A percentile compares a stretch with the other conserved stretches of the same genome.
phyloP scores from a whole-genome alignment of 2,329 filamentous ascomycete species.

The Zymoseptoria tritici region DNA sequence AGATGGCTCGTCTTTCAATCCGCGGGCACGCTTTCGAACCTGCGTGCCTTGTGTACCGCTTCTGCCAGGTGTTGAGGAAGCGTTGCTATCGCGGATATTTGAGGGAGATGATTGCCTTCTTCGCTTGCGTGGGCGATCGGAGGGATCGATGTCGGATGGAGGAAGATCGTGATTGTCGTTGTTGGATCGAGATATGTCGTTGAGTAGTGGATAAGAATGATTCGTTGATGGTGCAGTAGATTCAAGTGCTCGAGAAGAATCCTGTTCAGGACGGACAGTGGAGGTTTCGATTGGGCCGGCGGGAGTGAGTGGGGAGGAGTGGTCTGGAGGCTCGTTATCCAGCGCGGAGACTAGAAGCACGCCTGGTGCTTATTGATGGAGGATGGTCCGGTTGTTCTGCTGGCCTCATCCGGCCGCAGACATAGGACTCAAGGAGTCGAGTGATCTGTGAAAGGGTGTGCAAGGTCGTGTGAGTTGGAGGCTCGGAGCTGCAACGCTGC shows the following conservation, averaged over 20 bases:
- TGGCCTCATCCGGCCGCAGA: constrained; percentile 17
- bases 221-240: constrained; percentile 25
- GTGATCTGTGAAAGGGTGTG: neutral
- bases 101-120: constrained; percentile 21
- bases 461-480: neutral
- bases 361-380: neutral
- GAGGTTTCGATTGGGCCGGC: constrained; percentile 25
- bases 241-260: constrained; percentile 23
- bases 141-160: constrained; percentile 17
- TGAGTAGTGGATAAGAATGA: constrained; percentile 7
- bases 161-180: constrained; percentile 6
- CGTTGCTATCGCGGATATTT: constrained; percentile 16
- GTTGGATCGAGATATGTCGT: constrained; percentile 10
- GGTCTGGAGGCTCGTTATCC: constrained; percentile 21
- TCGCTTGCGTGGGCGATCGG: constrained; percentile 25
- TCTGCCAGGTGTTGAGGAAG: constrained; percentile 8
- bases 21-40: constrained; percentile 37
- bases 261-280: constrained; percentile 12
- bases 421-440: constrained; percentile 9
- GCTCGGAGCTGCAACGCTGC: neutral
- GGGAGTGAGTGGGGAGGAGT: constrained; percentile 22
- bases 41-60: constrained; percentile 22
- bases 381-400: constrained; percentile 8
- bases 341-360: constrained; percentile 21
- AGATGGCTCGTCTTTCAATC: constrained; percentile 25